Base-by-base conservation (phyloP, 106 monocot genomes). In the Posidonia australis region DNA sequence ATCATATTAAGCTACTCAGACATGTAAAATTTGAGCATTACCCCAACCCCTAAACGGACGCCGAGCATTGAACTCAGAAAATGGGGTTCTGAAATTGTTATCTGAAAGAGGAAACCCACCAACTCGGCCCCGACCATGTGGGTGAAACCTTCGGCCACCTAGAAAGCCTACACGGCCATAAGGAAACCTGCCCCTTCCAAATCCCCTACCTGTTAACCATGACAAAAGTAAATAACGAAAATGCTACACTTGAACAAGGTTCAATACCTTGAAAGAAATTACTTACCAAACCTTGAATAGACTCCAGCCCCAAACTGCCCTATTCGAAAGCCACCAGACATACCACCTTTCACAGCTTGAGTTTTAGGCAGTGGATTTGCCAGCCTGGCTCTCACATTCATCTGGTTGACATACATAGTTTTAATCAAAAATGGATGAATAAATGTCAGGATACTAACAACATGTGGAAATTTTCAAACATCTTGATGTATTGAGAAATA, bases 341-440 rank as follows among this genome's bases (percentile, higher is more conserved):
- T 88, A 58, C 84, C 83, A 71, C 88, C 84, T 55, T 88, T 88
- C 36, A 88, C 84, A 72, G 81, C 84, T 54, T 84, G 84, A 48
- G 76, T 81, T 81, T 88, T 84, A 9, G 88, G 84, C 26, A 81
- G 64, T 47, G 81, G 88, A 77, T 88, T 88, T 32, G 88, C 81
- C 56, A 88, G 79, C 52, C 88, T 78, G 48, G 84, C 88, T 75
- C 84, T 78, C 46, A 76, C 79, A 67, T 79, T 88, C 60, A 73
- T 79, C 88, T 88, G 48, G 0, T 60, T 14, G 51, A 52, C 41
- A 46, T 30, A 2, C 18, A 26, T 6, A 23, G n/a, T 7, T 53
- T 23, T 22, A 1, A 53, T 7, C 36, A 49, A 12, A 49, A 49
- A 49, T 14, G 4, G 18, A 49, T 14, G 5, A 49, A 49, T 49